phyloP scores from a whole-genome alignment of 495 filamentous ascomycete genomes.

The Cairneyella variabilis region DNA sequence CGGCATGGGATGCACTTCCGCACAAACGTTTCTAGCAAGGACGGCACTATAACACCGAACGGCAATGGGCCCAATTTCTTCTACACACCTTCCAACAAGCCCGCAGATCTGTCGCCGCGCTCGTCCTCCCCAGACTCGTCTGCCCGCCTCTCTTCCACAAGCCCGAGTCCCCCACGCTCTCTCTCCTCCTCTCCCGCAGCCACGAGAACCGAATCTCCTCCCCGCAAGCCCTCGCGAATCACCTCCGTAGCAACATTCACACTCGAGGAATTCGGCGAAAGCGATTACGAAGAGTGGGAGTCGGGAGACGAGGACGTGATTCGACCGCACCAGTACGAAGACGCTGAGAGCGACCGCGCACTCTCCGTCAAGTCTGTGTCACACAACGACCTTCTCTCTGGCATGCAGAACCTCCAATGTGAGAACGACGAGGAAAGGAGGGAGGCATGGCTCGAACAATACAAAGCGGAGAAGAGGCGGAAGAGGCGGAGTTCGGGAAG shows the following conservation, averaged over 20 bases:
- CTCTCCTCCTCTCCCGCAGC: constrained; percentile 14
- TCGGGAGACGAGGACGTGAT: constrained; percentile 22
- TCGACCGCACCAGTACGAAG: constrained; percentile 24
- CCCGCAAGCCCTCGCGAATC: constrained; percentile 2
- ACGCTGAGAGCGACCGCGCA: constrained; percentile 22
- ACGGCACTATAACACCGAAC: constrained; percentile 30
- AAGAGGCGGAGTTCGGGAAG: constrained; percentile 48
- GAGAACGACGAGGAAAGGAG: constrained; percentile 8
- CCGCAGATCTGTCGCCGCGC: constrained; percentile 47
- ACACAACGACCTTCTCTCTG: constrained; percentile 14
- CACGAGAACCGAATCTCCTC: background rate
- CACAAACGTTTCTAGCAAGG: background rate
- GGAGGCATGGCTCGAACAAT: constrained; percentile 13
- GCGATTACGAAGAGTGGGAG: constrained; percentile 21
- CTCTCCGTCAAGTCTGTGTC: constrained; percentile 6
- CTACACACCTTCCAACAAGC: constrained; percentile 35
- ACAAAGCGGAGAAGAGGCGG: constrained; percentile 26
- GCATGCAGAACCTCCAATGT: constrained; percentile 14
- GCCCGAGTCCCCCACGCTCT: constrained; percentile 14
- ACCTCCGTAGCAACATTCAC: constrained; percentile 23
- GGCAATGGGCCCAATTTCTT: constrained; percentile 40
- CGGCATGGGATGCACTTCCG: constrained; percentile 19
- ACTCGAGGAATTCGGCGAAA: constrained; percentile 21
- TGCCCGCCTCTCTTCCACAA: constrained; percentile 1
- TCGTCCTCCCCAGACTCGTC: constrained; percentile 39